Percentiles rank a stretch among this genome's conserved stretches.
Conservation (phyloP, 2,329 filamentous ascomycete genomes). For the Fusarium nurragi region DNA sequence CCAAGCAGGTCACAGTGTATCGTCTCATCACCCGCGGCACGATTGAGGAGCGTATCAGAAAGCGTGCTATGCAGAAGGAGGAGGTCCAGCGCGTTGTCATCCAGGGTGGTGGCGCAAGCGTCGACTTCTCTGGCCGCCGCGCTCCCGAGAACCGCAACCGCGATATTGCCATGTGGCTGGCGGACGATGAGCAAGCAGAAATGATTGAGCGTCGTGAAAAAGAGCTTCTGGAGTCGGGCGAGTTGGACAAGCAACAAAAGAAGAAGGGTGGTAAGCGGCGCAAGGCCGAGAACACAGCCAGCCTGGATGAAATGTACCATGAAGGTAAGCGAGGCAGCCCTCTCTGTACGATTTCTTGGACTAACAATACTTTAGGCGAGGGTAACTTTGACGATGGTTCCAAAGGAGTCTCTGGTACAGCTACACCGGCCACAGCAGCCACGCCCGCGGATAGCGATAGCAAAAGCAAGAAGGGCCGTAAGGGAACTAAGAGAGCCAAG, state of each 20-base stretch:
- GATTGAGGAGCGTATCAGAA: slow-evolving; percentile 97
- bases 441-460: slow-evolving; percentile 75
- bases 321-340: slow-evolving; percentile 76
- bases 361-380: slow-evolving; percentile 72
- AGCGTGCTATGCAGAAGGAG: slow-evolving; percentile 96
- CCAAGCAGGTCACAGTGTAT: slow-evolving; percentile 94
- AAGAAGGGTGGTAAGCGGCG: slow-evolving; percentile 69
- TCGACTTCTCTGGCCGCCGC: slow-evolving; percentile 94
- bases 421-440: slow-evolving; percentile 85
- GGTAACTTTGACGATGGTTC: slow-evolving; percentile 92
- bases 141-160: slow-evolving; percentile 92
- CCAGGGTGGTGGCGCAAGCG: slow-evolving; percentile 86
- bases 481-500: slow-evolving; percentile 65
- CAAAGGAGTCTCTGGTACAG: slow-evolving; percentile 65
- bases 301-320: slow-evolving; percentile 97
- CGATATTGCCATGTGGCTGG: slow-evolving; percentile 98
- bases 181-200: slow-evolving; percentile 95
- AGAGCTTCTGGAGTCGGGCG: slow-evolving; percentile 80
- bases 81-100: slow-evolving; percentile 98
- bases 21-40: slow-evolving; percentile 96
- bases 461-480: slow-evolving; percentile 66
- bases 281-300: slow-evolving; percentile 64
- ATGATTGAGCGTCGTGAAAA: slow-evolving; percentile 93
- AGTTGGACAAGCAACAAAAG: slow-evolving; percentile 70
- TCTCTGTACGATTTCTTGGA: not conserved